Evolutionary conservation across 169 alveolate species (phyloP).

Genomic region (Plasmodium vivax): DNA sequence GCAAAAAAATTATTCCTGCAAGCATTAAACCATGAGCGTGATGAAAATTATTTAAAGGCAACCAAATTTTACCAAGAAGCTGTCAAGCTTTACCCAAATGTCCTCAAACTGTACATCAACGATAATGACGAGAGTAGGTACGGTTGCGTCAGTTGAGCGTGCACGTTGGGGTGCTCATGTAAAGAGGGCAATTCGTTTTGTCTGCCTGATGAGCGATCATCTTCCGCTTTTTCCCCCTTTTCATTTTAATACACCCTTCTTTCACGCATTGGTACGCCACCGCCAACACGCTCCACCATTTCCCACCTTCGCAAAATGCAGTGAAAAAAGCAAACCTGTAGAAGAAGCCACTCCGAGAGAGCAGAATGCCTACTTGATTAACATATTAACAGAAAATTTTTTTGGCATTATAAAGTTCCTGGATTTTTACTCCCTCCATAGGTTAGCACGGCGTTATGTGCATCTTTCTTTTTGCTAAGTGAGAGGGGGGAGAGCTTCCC

Average conservation of each 20-base stretch:
- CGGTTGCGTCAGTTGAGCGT: neutral
- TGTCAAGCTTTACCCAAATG: slow-evolving; percentile 46
- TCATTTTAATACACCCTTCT: neutral
- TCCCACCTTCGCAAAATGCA: neutral
- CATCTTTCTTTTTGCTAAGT: neutral
- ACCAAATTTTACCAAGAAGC: slow-evolving; percentile 63
- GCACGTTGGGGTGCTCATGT: neutral
- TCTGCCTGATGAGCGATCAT: neutral
- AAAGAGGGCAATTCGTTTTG: neutral
- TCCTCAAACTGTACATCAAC: slow-evolving; percentile 11
- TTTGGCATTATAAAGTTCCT: slow-evolving; percentile 31
- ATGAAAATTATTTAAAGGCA: slow-evolving; percentile 69
- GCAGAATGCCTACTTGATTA: slow-evolving; percentile 13
- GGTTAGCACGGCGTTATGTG: neutral
- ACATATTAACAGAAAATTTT: slow-evolving; percentile 34
- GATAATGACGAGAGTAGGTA: slow-evolving; percentile 8
- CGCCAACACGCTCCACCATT: neutral
- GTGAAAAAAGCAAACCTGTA: slow-evolving; percentile 12
- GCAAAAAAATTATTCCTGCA: slow-evolving; percentile 48
- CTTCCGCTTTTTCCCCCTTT: neutral
- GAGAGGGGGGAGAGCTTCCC: neutral
- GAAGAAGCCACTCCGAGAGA: slow-evolving; percentile 1
- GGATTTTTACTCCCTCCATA: slow-evolving; percentile 70
- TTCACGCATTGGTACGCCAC: no score
- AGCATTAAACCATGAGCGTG: slow-evolving; percentile 61